Evolutionary conservation across 345 rosid genomes (phyloP).

Genomic region (Arabidopsis thaliana): DNA sequence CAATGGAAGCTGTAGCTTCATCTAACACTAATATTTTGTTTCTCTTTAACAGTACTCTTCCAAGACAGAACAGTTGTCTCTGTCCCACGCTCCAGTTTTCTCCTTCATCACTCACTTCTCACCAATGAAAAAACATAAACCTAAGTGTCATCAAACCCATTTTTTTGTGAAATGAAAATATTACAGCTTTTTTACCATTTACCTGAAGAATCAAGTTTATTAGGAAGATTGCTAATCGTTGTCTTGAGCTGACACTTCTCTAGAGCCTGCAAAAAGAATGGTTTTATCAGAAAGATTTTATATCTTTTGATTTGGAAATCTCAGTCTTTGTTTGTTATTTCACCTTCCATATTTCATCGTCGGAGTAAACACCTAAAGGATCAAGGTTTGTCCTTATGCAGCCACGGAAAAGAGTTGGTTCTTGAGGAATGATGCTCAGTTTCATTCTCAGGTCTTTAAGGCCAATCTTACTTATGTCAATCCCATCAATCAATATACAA

Average conservation of each 20-base stretch:
- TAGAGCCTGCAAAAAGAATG: slow-evolving; percentile 53
- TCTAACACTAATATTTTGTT: slow-evolving; percentile 69
- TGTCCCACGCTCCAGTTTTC: slow-evolving; percentile 89
- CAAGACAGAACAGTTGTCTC: slow-evolving; percentile 75
- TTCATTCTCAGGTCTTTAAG: slow-evolving; percentile 83
- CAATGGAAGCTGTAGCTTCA: slow-evolving; percentile 79
- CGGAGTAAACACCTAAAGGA: slow-evolving; percentile 77
- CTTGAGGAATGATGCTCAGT: slow-evolving; percentile 98
- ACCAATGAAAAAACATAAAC: slow-evolving; percentile 6
- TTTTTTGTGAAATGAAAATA: background rate
- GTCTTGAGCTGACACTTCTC: slow-evolving; percentile 81
- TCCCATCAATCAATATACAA: slow-evolving; percentile 66
- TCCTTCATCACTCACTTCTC: slow-evolving; percentile 76
- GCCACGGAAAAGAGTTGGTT: slow-evolving; percentile 85
- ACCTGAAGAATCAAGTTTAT: slow-evolving; percentile 72
- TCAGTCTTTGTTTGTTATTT: background rate
- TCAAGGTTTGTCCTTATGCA: slow-evolving; percentile 83
- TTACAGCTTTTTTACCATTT: background rate
- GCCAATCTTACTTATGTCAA: slow-evolving; percentile 79
- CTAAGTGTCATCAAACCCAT: background rate
- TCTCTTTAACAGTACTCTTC: slow-evolving; percentile 69
- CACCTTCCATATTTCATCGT: slow-evolving; percentile 85
- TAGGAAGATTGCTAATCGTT: slow-evolving; percentile 60
- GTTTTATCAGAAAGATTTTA: slow-evolving; percentile 3
- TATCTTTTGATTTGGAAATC: background rate